A percentile compares a stretch with the other conserved stretches of the same genome.
Evolutionary conservation across 441 rosid genomes (phyloP).

Genomic region (Sinapis alba): DNA sequence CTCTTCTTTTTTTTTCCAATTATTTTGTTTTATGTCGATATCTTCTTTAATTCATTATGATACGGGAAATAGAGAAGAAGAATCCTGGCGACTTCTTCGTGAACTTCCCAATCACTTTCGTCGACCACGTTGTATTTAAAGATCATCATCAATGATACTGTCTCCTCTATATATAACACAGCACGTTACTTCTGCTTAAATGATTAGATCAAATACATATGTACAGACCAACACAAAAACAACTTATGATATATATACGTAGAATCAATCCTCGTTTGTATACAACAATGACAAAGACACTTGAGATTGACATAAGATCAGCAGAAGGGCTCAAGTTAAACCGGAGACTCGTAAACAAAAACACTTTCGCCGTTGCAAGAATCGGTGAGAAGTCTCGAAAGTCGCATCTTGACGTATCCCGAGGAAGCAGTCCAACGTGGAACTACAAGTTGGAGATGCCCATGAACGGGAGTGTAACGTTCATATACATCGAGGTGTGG

Average conservation of each 20-base stretch:
- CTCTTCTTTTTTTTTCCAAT: not conserved
- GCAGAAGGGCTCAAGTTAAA: constrained; percentile 58
- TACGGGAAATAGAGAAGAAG: constrained; percentile 9
- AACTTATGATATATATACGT: not conserved
- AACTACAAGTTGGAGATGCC: constrained; percentile 51
- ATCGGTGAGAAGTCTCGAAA: constrained; percentile 24
- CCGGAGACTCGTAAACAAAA: constrained; percentile 48
- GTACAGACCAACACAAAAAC: not conserved
- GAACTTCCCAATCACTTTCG: constrained; percentile 20
- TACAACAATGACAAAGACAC: constrained; percentile 20
- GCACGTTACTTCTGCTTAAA: not conserved
- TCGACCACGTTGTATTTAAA: not conserved
- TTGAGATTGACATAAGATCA: constrained; percentile 60
- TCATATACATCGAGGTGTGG: constrained; percentile 48
- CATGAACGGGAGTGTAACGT: constrained; percentile 23
- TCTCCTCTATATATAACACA: not conserved
- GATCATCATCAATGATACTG: not conserved
- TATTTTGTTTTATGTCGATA: not conserved
- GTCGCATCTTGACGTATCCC: constrained; percentile 36
- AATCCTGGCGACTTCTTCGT: not conserved
- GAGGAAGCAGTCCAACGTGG: constrained; percentile 64
- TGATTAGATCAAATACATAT: constrained; percentile 12
- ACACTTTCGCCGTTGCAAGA: constrained; percentile 43
- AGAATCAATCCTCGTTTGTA: not conserved
- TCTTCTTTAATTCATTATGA: not conserved